Conservation (phyloP, 2,329 filamentous ascomycete genomes). For the Pestalotiopsis sp. region DNA sequence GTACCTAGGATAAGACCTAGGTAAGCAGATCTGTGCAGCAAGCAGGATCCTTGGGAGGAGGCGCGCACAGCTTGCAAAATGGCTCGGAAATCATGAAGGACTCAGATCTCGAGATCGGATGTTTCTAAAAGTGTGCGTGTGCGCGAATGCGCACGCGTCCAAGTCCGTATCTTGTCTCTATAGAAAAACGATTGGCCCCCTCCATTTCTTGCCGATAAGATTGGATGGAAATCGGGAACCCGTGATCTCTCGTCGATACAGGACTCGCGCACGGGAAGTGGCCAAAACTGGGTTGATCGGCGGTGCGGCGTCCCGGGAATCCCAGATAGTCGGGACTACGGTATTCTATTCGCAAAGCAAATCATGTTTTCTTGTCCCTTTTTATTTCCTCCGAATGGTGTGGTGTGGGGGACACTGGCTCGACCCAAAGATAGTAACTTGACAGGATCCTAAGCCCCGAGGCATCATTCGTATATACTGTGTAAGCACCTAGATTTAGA, state of each 20-base stretch:
- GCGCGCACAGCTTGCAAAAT: too few relatives aligned
- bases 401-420: background rate
- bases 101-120: too few relatives aligned
- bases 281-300: background rate
- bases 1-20: too few relatives aligned
- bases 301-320: background rate
- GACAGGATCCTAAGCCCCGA: background rate
- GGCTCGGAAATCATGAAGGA: too few relatives aligned
- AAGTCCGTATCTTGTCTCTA: too few relatives aligned
- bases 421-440: background rate
- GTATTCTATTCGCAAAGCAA: background rate
- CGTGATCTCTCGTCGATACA: background rate
- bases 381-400: background rate
- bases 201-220: background rate
- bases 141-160: too few relatives aligned
- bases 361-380: background rate
- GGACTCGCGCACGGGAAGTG: too few relatives aligned
- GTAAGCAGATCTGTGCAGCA: too few relatives aligned
- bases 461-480: background rate
- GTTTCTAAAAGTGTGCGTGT: too few relatives aligned
- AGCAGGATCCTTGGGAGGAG: too few relatives aligned
- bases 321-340: conserved; percentile 1
- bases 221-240: background rate
- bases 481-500: too few relatives aligned
- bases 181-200: too few relatives aligned